Evolutionary conservation across 2,329 filamentous ascomycete genomes (phyloP).

Genomic region (Diaporthe caulivora): DNA sequence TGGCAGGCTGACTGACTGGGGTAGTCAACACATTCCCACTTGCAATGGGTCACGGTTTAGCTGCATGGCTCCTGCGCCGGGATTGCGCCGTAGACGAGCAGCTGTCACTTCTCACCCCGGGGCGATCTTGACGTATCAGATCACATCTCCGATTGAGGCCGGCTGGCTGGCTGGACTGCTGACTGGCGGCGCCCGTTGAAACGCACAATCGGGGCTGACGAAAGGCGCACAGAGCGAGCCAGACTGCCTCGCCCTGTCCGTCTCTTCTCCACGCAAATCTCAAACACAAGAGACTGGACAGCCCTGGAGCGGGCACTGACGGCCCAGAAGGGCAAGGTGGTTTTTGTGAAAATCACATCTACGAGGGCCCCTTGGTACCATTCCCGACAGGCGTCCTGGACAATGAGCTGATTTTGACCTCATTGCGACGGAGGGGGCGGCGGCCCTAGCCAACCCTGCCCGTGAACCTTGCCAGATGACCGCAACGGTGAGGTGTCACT

Average conservation of each 20-base stretch:
- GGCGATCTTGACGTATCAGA: conserved; percentile 34
- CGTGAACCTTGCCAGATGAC: conserved; percentile 22
- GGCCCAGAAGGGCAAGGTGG: conserved; percentile 3
- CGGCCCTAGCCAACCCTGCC: conserved; percentile 17
- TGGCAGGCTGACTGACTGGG: neutral
- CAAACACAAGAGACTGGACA: conserved; percentile 17
- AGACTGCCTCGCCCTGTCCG: conserved; percentile 8
- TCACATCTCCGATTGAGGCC: conserved; percentile 32
- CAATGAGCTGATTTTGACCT: conserved; percentile 26
- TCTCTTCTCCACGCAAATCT: conserved; percentile 18
- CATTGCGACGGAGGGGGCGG: conserved; percentile 13
- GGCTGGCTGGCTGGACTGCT: conserved; percentile 22
- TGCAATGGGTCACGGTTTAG: conserved; percentile 14
- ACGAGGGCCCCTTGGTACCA: neutral
- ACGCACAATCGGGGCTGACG: conserved; percentile 20
- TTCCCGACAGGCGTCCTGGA: conserved; percentile 19
- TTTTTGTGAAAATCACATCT: neutral
- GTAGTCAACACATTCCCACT: neutral
- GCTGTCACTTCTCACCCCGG: conserved; percentile 34
- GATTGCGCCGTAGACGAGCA: conserved; percentile 14
- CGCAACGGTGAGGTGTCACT: conserved; percentile 30
- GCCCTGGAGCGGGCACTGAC: conserved; percentile 8
- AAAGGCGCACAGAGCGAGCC: conserved; percentile 23
- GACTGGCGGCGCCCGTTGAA: conserved; percentile 25
- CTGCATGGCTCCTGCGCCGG: conserved; percentile 4